Percentiles rank a stretch among this genome's conserved stretches.
Evolutionary conservation across 1,284 basidiomycete species (phyloP).

Genomic region (Athelia psychrophila): DNA sequence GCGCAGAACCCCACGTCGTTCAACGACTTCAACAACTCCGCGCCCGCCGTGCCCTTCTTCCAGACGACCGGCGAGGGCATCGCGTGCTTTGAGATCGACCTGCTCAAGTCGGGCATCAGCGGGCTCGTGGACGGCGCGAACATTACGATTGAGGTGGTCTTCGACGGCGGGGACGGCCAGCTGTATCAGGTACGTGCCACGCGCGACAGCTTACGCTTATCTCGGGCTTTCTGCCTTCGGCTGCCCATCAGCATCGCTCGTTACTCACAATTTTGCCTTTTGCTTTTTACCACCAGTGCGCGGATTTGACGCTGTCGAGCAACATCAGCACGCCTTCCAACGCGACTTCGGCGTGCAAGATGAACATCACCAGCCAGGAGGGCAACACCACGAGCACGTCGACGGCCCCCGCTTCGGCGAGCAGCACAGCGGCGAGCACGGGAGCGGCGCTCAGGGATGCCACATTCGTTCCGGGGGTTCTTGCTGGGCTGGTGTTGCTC

Average conservation of each 20-base stretch:
- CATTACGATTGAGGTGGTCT: conserved; percentile 60
- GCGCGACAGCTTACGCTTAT: neutral
- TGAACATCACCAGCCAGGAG: conserved; percentile 3
- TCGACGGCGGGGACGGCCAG: conserved; percentile 63
- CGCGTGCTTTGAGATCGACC: conserved; percentile 61
- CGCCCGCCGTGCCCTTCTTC: conserved; percentile 43
- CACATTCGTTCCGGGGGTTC: neutral
- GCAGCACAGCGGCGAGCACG: conserved; percentile 12
- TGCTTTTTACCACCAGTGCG: conserved; percentile 42
- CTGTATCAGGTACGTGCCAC: conserved; percentile 54
- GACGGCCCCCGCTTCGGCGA: conserved; percentile 9
- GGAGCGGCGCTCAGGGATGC: neutral
- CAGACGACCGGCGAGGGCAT: conserved; percentile 48
- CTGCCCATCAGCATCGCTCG: too few species aligned
- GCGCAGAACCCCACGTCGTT: conserved; percentile 53
- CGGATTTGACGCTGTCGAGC: conserved; percentile 65
- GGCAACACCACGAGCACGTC: conserved; percentile 1
- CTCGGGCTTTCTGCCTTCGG: too few species aligned
- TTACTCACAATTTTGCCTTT: too few species aligned
- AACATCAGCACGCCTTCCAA: conserved; percentile 30
- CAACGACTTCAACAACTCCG: conserved; percentile 45
- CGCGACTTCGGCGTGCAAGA: neutral
- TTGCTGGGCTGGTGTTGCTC: conserved; percentile 18
- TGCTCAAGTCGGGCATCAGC: conserved; percentile 46
- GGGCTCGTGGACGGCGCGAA: conserved; percentile 53